Evolutionary conservation across 176 grass and related monocot species (phyloP), one percentile per base, ranked within the genome.

Genomic region (Stipa capillata): DNA sequence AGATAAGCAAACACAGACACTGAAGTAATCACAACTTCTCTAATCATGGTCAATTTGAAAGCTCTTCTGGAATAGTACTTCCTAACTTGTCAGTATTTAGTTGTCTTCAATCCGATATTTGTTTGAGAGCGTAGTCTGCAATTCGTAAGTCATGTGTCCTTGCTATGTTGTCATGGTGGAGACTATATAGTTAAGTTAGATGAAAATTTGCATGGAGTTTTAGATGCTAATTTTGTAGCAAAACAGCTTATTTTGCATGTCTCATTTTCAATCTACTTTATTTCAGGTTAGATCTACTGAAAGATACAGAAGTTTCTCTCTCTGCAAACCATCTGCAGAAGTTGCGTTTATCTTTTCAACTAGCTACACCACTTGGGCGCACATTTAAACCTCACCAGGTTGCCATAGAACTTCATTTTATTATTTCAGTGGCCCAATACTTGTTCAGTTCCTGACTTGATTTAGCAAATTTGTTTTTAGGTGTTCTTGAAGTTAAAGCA

Each of bases 341-440:
- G 78, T 73, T 96, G 79, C 82, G 36, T 31, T 37, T 99, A 69
- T 93, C 92, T 74, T 91, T 97, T 69, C 89, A 90, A 76, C 84
- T 97, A 64, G 84, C 77, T 24, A 94, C 95, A 47, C 89, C 89
- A 14, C 89, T 90, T 16, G 95, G 89, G 59, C 80, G 82, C 73
- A 85, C 60, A 34, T 94, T 97, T 90, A 97, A 94, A 61, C 97
- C 97, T 53, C 90, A 99, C 84, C 92, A 99, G 92, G 97, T 99
- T 61, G 44, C 43, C 17, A 50, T 52, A 37, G 33, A 76, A 76
- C 18, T 64, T 66, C 6, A 49, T 57, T 74, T 80, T 78, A 14
- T 52, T 79, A 58, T 79, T 74, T 53, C 13, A 74, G 69, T 15
- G 16, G 14, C 21, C 2, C 56, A 27, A 27, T 73, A 17, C n/a